phyloP scores from a whole-genome alignment of 2,329 filamentous ascomycete genomes.

The Hypoxylon sp. region DNA sequence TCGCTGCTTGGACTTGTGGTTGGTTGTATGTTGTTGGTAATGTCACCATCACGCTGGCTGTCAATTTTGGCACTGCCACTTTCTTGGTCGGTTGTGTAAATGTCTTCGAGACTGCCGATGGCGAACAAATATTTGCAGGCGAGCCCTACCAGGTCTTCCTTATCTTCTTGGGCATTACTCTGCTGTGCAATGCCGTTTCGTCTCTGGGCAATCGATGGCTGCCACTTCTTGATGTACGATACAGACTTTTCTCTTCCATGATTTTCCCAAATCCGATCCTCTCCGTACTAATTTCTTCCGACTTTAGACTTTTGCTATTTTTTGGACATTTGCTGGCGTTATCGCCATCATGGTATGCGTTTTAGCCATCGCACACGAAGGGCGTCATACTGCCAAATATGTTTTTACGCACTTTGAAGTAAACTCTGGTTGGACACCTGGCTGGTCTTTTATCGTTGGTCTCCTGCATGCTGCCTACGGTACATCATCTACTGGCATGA shows the following conservation, averaged over 20 bases:
- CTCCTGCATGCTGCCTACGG: slow-evolving; percentile 77
- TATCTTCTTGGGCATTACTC: slow-evolving; percentile 74
- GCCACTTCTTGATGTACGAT: slow-evolving; percentile 72
- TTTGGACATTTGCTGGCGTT: slow-evolving; percentile 77
- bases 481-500: slow-evolving; percentile 81
- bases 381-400: slow-evolving; percentile 67
- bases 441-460: slow-evolving; percentile 79
- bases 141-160: slow-evolving; percentile 73
- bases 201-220: slow-evolving; percentile 73
- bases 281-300: slow-evolving; percentile 16
- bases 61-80: slow-evolving; percentile 81
- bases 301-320: slow-evolving; percentile 71
- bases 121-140: slow-evolving; percentile 55
- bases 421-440: slow-evolving; percentile 72
- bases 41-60: slow-evolving; percentile 83
- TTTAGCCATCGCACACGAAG: slow-evolving; percentile 73
- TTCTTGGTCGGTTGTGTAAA: slow-evolving; percentile 65
- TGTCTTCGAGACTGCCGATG: slow-evolving; percentile 59
- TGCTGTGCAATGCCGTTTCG: slow-evolving; percentile 72
- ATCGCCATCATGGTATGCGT: slow-evolving; percentile 70
- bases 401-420: slow-evolving; percentile 75
- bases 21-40: slow-evolving; percentile 83
- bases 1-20: slow-evolving; percentile 75
- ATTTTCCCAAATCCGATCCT: background rate
- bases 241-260: background rate